A percentile compares a stretch with the other conserved stretches of the same genome.
These are phyloP conservation scores for Amanita rubescens DNA, from an alignment of 768 basidiomycete genomes.

Conservation along the genomic window DNA sequence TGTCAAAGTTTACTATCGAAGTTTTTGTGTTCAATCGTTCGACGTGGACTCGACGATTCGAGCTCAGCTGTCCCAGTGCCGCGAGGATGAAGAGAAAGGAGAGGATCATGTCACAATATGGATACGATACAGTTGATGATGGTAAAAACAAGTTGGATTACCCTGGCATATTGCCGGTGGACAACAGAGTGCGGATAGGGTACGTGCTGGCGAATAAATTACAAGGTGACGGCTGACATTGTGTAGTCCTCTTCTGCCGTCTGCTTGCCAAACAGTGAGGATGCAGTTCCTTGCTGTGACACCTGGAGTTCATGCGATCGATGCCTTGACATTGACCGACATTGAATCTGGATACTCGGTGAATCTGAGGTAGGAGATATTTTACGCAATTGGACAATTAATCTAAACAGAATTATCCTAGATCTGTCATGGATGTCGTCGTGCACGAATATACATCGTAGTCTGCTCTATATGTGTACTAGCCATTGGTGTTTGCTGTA, in stretches of 20 bases:
- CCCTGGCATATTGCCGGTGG: slow-evolving; percentile 67
- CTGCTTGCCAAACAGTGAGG: slow-evolving; percentile 77
- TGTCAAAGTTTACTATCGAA: slow-evolving; percentile 73
- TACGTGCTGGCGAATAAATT: slow-evolving; percentile 28
- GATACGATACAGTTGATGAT: slow-evolving; percentile 20
- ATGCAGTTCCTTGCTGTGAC: slow-evolving; percentile 80
- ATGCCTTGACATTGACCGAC: slow-evolving; percentile 66
- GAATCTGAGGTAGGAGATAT: slow-evolving; percentile 55
- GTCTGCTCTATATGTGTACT: neutral
- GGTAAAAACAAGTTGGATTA: slow-evolving; percentile 31
- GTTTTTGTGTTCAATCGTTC: slow-evolving; percentile 85
- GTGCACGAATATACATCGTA: slow-evolving; percentile 42
- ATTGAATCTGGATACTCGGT: slow-evolving; percentile 65
- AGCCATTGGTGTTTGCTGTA: neutral
- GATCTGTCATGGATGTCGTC: slow-evolving; percentile 71
- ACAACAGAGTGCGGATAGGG: slow-evolving; percentile 77
- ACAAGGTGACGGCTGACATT: neutral
- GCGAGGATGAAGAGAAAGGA: slow-evolving; percentile 37
- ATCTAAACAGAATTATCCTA: slow-evolving; percentile 16
- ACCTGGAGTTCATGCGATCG: slow-evolving; percentile 74
- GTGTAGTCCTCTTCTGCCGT: slow-evolving; percentile 66
- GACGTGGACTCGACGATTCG: slow-evolving; percentile 68
- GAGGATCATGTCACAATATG: slow-evolving; percentile 15
- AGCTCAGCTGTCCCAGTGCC: slow-evolving; percentile 60
- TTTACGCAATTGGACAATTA: neutral